Evolutionary conservation across 1,284 basidiomycete species (phyloP).

Genomic region (Baeospora myosura): DNA sequence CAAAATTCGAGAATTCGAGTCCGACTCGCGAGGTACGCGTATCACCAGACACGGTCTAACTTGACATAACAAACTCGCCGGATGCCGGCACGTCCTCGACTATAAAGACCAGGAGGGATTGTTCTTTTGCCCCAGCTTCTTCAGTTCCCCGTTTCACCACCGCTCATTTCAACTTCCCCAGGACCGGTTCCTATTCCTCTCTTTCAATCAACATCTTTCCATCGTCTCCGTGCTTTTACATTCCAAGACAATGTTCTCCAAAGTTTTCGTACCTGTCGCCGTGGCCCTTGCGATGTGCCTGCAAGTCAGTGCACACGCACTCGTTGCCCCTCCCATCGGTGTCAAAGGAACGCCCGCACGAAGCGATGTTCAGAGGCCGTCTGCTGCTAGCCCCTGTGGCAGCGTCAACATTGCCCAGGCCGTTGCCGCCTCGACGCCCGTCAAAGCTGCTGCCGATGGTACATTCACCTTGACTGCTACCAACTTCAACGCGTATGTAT

Average conservation of each 20-base stretch:
- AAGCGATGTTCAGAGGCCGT: constrained; percentile 39
- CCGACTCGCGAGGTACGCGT: no score
- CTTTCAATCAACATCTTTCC: not conserved
- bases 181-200: not conserved
- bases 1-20: no score
- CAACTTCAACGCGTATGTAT: constrained; percentile 45
- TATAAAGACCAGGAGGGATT: not conserved
- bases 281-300: constrained; percentile 26
- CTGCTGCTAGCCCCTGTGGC: constrained; percentile 34
- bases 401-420: constrained; percentile 33
- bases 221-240: not conserved
- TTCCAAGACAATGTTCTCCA: constrained; percentile 26
- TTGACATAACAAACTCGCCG: no score
- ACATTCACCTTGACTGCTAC: constrained; percentile 35
- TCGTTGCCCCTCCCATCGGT: constrained; percentile 39
- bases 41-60: no score
- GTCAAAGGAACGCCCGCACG: constrained; percentile 31
- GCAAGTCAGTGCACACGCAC: constrained; percentile 39
- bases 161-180: not conserved
- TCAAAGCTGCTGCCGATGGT: constrained; percentile 34
- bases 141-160: constrained; percentile 1
- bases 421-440: constrained; percentile 34
- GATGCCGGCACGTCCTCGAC: not conserved
- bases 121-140: not conserved
- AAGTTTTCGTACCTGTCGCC: constrained; percentile 22